Percentiles rank a stretch among this genome's conserved stretches.
These are phyloP conservation scores for Cicer judaicum DNA, from an alignment of 306 rosid genomes.

Conservation along the genomic window DNA sequence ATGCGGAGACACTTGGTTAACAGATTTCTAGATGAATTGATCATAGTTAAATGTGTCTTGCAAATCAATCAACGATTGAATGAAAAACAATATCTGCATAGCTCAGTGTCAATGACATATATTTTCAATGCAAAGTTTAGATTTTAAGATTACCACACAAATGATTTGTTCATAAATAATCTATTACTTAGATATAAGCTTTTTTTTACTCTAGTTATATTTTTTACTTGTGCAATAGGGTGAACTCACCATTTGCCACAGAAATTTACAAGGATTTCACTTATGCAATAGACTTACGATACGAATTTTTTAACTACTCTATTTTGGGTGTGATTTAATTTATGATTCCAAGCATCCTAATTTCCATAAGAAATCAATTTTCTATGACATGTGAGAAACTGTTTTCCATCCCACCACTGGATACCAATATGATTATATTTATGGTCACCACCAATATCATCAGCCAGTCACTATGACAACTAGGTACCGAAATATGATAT, in stretches of 20 bases:
- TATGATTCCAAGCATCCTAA: conserved; percentile 9
- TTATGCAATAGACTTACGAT: background rate
- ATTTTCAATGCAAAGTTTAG: conserved; percentile 6
- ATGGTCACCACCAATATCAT: conserved; percentile 2
- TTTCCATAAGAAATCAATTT: conserved; percentile 1
- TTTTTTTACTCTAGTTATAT: background rate
- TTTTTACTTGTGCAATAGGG: background rate
- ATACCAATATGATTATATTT: background rate
- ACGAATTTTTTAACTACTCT: background rate
- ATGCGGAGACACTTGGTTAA: conserved; percentile 3
- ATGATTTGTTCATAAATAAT: conserved; percentile 8
- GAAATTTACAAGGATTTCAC: conserved; percentile 18
- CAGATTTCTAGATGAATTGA: conserved; percentile 33
- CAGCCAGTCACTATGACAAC: conserved; percentile 4
- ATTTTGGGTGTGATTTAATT: background rate
- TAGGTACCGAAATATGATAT: conserved; percentile 3
- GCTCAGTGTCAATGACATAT: background rate
- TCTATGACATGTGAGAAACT: background rate
- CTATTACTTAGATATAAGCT: background rate
- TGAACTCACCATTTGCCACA: conserved; percentile 9
- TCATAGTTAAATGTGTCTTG: conserved; percentile 1
- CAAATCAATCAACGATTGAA: conserved; percentile 1
- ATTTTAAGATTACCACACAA: background rate
- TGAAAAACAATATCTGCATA: conserved; percentile 21
- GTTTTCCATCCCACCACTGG: background rate